Percentiles rank a stretch among this genome's conserved stretches.
Conservation (phyloP, 345 rosid species). For the Salix caprea region DNA sequence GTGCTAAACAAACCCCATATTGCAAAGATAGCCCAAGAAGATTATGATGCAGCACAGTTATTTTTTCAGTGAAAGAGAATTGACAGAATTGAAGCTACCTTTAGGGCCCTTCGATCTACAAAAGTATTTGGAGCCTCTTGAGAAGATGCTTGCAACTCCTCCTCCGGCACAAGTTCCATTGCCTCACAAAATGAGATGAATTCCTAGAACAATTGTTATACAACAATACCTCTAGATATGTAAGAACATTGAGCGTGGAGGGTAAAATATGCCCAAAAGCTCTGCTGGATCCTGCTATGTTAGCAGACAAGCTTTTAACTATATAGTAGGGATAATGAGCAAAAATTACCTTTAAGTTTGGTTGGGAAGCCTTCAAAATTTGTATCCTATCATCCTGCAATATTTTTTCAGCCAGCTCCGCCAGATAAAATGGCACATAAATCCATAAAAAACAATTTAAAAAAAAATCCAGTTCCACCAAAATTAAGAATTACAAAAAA, state of each 20-base stretch:
- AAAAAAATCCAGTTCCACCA: background rate
- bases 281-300: background rate
- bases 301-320: background rate
- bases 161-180: constrained; percentile 74
- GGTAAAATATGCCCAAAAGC: background rate
- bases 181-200: constrained; percentile 80
- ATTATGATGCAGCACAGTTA: background rate
- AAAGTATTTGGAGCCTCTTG: constrained; percentile 49
- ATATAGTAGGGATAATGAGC: background rate
- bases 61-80: background rate
- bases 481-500: background rate
- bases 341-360: constrained; percentile 61
- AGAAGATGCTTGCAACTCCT: constrained; percentile 51
- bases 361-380: constrained; percentile 50
- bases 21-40: background rate
- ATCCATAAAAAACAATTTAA: too few relatives aligned
- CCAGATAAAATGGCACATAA: constrained; percentile 65
- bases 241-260: background rate
- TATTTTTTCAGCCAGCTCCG: constrained; percentile 71
- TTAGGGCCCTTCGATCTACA: constrained; percentile 71
- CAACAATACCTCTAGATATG: background rate
- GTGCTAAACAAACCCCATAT: background rate
- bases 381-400: constrained; percentile 57
- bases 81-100: constrained; percentile 39
- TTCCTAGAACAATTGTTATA: constrained; percentile 46